Conservation (phyloP, 2,329 filamentous ascomycete genomes). For the Aspergillus costaricaensis region DNA sequence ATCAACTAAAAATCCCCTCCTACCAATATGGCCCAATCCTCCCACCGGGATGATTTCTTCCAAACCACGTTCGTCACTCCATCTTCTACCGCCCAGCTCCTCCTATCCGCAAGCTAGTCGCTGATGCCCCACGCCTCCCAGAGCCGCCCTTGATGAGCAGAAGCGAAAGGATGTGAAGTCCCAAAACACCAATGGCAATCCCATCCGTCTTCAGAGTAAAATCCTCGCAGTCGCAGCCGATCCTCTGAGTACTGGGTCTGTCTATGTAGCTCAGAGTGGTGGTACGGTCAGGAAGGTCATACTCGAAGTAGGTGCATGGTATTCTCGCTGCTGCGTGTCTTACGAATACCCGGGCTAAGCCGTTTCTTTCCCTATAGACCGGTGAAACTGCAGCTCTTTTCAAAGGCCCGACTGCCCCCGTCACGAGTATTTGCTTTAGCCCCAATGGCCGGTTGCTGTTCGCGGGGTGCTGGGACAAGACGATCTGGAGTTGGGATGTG, state of each 20-base stretch:
- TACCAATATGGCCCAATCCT: conserved; percentile 63
- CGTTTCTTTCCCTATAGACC: conserved; percentile 38
- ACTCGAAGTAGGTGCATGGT: conserved; percentile 66
- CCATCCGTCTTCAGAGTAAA: conserved; percentile 80
- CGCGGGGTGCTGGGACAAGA: conserved; percentile 93
- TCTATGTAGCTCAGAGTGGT: conserved; percentile 86
- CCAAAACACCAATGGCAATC: conserved; percentile 82
- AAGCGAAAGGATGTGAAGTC: conserved; percentile 68
- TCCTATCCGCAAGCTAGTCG: conserved; percentile 10
- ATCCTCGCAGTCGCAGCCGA: conserved; percentile 73
- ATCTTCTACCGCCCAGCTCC: conserved; percentile 1
- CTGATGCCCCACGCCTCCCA: conserved; percentile 29
- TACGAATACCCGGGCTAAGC: conserved; percentile 14
- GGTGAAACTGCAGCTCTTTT: conserved; percentile 55
- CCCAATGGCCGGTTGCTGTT: conserved; percentile 64
- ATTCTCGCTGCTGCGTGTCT: conserved; percentile 14
- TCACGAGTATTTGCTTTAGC: conserved; percentile 74
- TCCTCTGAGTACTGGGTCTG: conserved; percentile 59
- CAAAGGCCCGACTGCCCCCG: conserved; percentile 73
- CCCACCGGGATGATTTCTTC: conserved; percentile 81
- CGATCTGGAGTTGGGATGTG: conserved; percentile 81
- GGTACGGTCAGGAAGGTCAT: conserved; percentile 74
- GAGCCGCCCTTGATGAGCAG: conserved; percentile 52
- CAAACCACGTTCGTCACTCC: conserved; percentile 73
- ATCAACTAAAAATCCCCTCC: not conserved